A percentile compares a stretch with the other conserved stretches of the same genome.
phyloP scores from a whole-genome alignment of 257 asterid species.

The Voacanga thouarsii region DNA sequence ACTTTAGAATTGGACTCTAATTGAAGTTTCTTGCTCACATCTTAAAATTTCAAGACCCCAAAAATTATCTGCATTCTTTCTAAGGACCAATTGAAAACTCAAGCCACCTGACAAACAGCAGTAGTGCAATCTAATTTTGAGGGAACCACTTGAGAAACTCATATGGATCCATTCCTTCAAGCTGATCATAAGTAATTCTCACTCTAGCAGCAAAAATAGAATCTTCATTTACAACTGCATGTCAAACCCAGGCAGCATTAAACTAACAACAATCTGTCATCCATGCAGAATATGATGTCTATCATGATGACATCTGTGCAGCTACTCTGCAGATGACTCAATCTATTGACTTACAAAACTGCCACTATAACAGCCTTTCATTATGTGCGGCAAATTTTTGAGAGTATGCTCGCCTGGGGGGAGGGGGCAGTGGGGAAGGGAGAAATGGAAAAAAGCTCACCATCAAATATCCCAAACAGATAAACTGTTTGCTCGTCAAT shows the following conservation, averaged over 20 bases:
- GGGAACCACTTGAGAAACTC: background rate
- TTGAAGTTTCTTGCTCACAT: background rate
- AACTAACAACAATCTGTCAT: background rate
- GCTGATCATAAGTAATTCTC: background rate
- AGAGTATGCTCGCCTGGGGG: background rate
- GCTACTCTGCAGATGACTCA: background rate
- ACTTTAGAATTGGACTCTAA: background rate
- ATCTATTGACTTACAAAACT: background rate
- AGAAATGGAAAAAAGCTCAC: slow-evolving; percentile 37
- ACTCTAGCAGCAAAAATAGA: background rate
- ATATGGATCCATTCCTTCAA: too few relatives aligned
- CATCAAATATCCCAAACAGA: slow-evolving; percentile 97
- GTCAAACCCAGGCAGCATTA: background rate
- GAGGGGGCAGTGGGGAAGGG: background rate
- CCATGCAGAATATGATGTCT: background rate
- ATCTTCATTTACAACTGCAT: background rate
- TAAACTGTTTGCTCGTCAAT: slow-evolving; percentile 70
- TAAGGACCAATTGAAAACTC: background rate
- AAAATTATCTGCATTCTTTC: background rate
- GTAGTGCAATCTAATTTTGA: background rate
- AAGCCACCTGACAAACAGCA: background rate
- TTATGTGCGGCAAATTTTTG: background rate
- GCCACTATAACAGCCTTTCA: background rate
- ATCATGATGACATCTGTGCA: too few relatives aligned
- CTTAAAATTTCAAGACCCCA: background rate